Evolutionary conservation across 83 land plant genomes (phyloP).

Genomic region (Larix sibirica): DNA sequence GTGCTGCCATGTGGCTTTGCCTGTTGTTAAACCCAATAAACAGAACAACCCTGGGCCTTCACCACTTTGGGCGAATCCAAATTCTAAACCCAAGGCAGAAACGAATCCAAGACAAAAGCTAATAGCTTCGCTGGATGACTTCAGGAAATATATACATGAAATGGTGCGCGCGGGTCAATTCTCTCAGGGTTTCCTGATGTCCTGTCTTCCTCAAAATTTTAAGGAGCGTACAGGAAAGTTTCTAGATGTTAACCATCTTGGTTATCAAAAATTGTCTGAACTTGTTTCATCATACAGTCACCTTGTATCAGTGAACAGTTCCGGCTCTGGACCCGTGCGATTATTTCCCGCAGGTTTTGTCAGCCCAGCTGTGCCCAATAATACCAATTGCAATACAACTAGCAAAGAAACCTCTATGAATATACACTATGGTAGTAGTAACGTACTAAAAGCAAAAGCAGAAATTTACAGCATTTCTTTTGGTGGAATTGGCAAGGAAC

Average conservation of each 20-base stretch:
- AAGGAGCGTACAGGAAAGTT: neutral
- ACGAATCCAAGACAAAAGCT: neutral
- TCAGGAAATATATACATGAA: neutral
- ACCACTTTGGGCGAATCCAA: neutral
- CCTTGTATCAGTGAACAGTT: neutral
- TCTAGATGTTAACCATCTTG: neutral
- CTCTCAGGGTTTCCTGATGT: slow-evolving; percentile 7
- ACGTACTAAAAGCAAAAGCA: no score
- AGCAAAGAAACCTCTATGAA: neutral
- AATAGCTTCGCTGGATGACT: neutral
- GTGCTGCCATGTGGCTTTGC: slow-evolving; percentile 1
- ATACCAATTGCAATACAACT: neutral
- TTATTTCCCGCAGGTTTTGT: slow-evolving; percentile 7
- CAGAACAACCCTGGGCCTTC: neutral
- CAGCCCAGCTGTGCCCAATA: neutral
- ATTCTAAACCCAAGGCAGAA: neutral
- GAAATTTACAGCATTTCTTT: no score
- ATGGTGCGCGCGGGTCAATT: neutral
- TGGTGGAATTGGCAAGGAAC: no score
- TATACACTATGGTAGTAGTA: no score
- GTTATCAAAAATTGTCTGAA: neutral
- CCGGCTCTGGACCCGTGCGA: neutral
- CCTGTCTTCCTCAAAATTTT: neutral
- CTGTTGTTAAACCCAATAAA: neutral
- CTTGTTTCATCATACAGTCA: neutral